Conservation (phyloP, 2,329 filamentous ascomycete genomes). For the Trichoderma polysporum region DNA sequence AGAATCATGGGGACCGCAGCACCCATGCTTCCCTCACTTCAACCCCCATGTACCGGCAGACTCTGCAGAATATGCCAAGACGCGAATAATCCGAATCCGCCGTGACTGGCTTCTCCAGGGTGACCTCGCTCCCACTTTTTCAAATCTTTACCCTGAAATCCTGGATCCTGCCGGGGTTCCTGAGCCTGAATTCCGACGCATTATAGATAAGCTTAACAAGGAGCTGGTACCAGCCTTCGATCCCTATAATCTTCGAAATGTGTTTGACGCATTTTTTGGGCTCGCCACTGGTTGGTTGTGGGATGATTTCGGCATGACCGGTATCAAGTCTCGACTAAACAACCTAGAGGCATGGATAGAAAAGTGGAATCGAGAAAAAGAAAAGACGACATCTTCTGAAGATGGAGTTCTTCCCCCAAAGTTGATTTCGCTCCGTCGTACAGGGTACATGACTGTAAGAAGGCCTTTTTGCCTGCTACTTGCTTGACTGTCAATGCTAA, state of each 20-base stretch:
- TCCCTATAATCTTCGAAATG: constrained; percentile 73
- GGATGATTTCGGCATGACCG: constrained; percentile 82
- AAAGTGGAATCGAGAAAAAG: constrained; percentile 77
- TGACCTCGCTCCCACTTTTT: constrained; percentile 89
- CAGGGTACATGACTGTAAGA: constrained; percentile 81
- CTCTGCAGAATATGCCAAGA: constrained; percentile 71
- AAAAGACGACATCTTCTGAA: constrained; percentile 52
- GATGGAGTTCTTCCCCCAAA: constrained; percentile 59
- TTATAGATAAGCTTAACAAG: constrained; percentile 80
- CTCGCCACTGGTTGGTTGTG: constrained; percentile 89
- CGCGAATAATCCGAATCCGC: constrained; percentile 86
- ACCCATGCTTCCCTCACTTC: constrained; percentile 90
- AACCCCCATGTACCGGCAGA: constrained; percentile 85
- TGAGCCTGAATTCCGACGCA: constrained; percentile 80
- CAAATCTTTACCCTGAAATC: constrained; percentile 94
- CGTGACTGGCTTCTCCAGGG: constrained; percentile 89
- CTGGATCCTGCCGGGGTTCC: constrained; percentile 78
- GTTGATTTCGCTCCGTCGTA: constrained; percentile 75
- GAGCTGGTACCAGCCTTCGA: constrained; percentile 76
- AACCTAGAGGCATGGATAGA: constrained; percentile 79
- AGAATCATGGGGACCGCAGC: constrained; percentile 86
- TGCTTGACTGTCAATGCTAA: neutral
- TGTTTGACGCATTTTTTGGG: constrained; percentile 76
- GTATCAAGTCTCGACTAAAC: constrained; percentile 68
- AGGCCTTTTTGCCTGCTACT: neutral